These are phyloP conservation scores for Casuarina glauca DNA, from an alignment of 306 rosid genomes.

Conservation along the genomic window DNA sequence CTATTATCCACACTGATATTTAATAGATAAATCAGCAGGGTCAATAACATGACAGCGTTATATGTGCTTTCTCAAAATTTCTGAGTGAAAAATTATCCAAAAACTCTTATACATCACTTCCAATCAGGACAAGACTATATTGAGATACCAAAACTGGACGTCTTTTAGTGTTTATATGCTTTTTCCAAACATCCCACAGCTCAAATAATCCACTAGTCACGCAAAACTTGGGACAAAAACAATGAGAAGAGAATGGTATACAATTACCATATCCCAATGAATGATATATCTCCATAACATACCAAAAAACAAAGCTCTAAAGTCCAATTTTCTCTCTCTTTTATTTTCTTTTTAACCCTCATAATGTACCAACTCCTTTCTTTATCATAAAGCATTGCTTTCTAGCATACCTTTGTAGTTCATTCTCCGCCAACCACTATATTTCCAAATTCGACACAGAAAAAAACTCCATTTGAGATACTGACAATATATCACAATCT, in stretches of 20 bases:
- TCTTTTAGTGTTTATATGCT: neutral
- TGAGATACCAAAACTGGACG: neutral
- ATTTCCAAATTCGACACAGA: slow-evolving; percentile 7
- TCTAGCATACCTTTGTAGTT: slow-evolving; percentile 4
- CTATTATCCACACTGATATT: neutral
- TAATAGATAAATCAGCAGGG: neutral
- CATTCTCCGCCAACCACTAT: slow-evolving; percentile 14
- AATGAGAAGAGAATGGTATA: neutral
- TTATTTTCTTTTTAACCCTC: too few species aligned
- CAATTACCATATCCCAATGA: neutral
- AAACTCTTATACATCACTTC: neutral
- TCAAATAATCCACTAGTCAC: neutral
- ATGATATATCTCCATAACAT: neutral
- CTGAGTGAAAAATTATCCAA: neutral
- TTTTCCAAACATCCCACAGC: neutral
- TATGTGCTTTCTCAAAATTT: neutral
- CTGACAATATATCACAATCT: slow-evolving; percentile 14
- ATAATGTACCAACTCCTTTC: neutral
- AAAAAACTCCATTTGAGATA: slow-evolving; percentile 14
- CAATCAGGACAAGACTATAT: neutral
- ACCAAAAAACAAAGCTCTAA: neutral
- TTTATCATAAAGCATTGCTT: neutral
- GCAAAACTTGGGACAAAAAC: neutral
- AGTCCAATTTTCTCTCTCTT: neutral
- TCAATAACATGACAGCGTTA: neutral